Conservation (phyloP, 1,139 yeast species). For the Candida pseudoviswanathii region DNA sequence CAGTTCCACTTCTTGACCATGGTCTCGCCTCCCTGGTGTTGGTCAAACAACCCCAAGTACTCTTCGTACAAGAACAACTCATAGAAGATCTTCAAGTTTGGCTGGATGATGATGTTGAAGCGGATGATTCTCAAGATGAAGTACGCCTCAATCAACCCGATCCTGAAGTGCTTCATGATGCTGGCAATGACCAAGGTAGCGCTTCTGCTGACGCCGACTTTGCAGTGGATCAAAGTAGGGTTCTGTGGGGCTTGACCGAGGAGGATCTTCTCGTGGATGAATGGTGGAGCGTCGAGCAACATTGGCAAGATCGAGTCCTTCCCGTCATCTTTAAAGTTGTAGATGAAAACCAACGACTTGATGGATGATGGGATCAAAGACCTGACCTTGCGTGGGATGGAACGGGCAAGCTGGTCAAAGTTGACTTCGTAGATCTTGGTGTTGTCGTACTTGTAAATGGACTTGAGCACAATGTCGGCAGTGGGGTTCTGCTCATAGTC, state of each 20-base stretch:
- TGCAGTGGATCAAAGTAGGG: slow-evolving; percentile 74
- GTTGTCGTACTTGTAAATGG: slow-evolving; percentile 29
- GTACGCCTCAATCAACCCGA: slow-evolving; percentile 74
- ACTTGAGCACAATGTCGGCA: slow-evolving; percentile 17
- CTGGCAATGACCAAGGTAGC: slow-evolving; percentile 92
- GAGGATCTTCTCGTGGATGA: slow-evolving; percentile 33
- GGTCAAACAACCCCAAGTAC: slow-evolving; percentile 23
- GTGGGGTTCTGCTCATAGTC: slow-evolving; percentile 20
- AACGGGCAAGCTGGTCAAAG: slow-evolving; percentile 10
- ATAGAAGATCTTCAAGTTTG: slow-evolving; percentile 82
- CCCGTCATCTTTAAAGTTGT: slow-evolving; percentile 45
- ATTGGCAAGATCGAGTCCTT: slow-evolving; percentile 38
- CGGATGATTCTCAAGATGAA: slow-evolving; percentile 81
- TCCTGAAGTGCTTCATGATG: slow-evolving; percentile 70
- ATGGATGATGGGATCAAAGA: slow-evolving; percentile 18
- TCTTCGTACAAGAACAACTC: slow-evolving; percentile 85
- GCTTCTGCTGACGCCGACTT: slow-evolving; percentile 89
- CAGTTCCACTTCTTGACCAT: slow-evolving; percentile 24
- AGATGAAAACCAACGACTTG: slow-evolving; percentile 32
- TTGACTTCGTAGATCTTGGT: slow-evolving; percentile 34
- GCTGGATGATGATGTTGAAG: slow-evolving; percentile 87
- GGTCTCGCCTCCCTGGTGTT: slow-evolving; percentile 10
- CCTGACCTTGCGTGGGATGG: slow-evolving; percentile 7
- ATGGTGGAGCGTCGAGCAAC: slow-evolving; percentile 32
- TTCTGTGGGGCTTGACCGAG: slow-evolving; percentile 14